Conservation (phyloP, 768 basidiomycete species). For the Auricularia auricula-judae region DNA sequence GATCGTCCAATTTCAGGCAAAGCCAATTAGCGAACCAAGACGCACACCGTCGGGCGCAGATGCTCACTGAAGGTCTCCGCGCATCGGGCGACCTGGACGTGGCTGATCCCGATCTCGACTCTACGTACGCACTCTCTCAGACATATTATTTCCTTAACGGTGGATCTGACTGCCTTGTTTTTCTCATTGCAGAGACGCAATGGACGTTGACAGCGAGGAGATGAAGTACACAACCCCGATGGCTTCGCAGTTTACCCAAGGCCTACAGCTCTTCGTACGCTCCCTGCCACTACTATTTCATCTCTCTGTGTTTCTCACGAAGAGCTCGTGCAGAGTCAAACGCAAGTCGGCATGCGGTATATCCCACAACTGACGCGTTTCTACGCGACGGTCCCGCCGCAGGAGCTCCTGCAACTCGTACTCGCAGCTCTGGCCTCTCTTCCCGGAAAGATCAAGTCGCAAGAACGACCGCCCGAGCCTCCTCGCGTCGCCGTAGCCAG, state of each 20-base stretch:
- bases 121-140: constrained; percentile 18
- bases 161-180: not conserved
- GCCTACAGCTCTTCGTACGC: constrained; percentile 72
- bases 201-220: constrained; percentile 47
- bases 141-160: too few species aligned
- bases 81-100: constrained; percentile 65
- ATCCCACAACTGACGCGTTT: constrained; percentile 72
- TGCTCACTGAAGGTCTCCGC: constrained; percentile 57
- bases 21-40: constrained; percentile 55
- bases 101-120: constrained; percentile 43
- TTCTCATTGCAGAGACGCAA: constrained; percentile 7
- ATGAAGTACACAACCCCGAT: constrained; percentile 45
- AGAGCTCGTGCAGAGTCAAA: constrained; percentile 55
- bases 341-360: constrained; percentile 61
- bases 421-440: constrained; percentile 39
- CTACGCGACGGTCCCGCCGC: constrained; percentile 51
- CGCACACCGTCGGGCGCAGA: constrained; percentile 47
- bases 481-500: constrained; percentile 28
- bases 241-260: constrained; percentile 68
- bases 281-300: not conserved
- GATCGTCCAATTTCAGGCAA: constrained; percentile 30
- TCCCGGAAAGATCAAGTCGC: constrained; percentile 28
- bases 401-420: constrained; percentile 40
- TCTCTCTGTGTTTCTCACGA: not conserved
- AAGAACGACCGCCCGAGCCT: constrained; percentile 1